These are phyloP conservation scores for Penicillium dipodomyicola DNA, from an alignment of 495 filamentous ascomycete genomes.

Conservation along the genomic window DNA sequence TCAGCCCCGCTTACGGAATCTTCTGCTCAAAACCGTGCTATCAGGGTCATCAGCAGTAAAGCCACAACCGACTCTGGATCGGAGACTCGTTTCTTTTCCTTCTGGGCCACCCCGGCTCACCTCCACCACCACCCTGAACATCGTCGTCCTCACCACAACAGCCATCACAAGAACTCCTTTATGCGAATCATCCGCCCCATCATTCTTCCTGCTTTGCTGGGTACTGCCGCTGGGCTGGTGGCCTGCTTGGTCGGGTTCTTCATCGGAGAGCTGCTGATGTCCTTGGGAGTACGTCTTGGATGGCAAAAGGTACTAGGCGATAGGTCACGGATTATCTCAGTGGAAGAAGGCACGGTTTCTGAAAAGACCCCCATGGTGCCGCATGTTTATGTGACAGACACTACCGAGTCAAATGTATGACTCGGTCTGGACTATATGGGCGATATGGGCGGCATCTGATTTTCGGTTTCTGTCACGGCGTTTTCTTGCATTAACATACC, in stretches of 20 bases:
- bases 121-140: conserved; percentile 14
- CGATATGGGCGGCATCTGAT: not conserved
- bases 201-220: conserved; percentile 40
- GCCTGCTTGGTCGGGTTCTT: conserved; percentile 44
- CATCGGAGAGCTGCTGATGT: conserved; percentile 36
- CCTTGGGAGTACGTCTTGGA: conserved; percentile 26
- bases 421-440: not conserved
- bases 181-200: conserved; percentile 30
- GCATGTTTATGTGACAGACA: conserved; percentile 11
- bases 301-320: conserved; percentile 6
- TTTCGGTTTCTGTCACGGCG: not conserved
- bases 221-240: conserved; percentile 39
- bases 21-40: not conserved
- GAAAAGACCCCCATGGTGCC: conserved; percentile 25
- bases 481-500: conserved; percentile 1
- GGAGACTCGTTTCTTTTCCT: conserved; percentile 20
- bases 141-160: conserved; percentile 15
- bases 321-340: not conserved
- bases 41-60: not conserved
- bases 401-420: conserved; percentile 9
- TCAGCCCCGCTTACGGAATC: not conserved
- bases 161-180: conserved; percentile 24
- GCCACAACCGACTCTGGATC: conserved; percentile 6
- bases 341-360: conserved; percentile 21
- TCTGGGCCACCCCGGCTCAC: conserved; percentile 13